Base-by-base conservation (phyloP, 2,329 filamentous ascomycete genomes). In the Fusarium acutatum region DNA sequence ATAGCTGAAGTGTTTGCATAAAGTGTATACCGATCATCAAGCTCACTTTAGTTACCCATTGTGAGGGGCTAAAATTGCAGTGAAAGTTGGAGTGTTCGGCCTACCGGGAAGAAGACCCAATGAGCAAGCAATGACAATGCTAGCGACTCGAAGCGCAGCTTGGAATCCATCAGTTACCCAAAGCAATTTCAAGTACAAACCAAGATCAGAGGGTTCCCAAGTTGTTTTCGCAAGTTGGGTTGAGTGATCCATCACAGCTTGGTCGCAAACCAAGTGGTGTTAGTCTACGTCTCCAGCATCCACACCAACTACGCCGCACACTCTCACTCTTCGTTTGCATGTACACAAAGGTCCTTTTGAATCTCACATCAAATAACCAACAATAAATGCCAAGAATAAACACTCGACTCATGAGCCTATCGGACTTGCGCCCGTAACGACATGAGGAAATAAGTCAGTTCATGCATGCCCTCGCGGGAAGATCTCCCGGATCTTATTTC, bases 401-500 rank as follows among this genome's bases (percentile, higher is more conserved):
- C 3, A 12, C 9, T 12, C 10, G 10, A 32, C 30, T 12, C 18
- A 12, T 6, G 12, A 54, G 20, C 60, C 60, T 73, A 72, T 61
- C 43, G 44, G 53, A 35, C 53, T n/a, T 17, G n/a, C 30, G 5
- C 46, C 50, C 14, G 35, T 13, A 12, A 46, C 37, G 3, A 7
- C 60, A 38, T 22, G 7, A 53, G 47, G 37, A 17, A 30, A n/a
- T 17, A 49, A 54, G 37, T 60, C 43, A 53, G 53, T 52, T 73
- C 66, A 73, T 73, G 66, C 53, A 71, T 49, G 34, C n/a, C 61
- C 61, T 54, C 37, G n/a, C 49, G 67, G 71, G 63, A 62, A 72
- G 67, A 73, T 73, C 67, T 64, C 49, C 67, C 61, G 44, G 60
- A 73, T 73, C 71, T 67, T 47, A 47, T 56, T 58, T 62, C 28